phyloP scores from a whole-genome alignment of 176 grass and related monocot species.

The Cenchrus americanus region DNA sequence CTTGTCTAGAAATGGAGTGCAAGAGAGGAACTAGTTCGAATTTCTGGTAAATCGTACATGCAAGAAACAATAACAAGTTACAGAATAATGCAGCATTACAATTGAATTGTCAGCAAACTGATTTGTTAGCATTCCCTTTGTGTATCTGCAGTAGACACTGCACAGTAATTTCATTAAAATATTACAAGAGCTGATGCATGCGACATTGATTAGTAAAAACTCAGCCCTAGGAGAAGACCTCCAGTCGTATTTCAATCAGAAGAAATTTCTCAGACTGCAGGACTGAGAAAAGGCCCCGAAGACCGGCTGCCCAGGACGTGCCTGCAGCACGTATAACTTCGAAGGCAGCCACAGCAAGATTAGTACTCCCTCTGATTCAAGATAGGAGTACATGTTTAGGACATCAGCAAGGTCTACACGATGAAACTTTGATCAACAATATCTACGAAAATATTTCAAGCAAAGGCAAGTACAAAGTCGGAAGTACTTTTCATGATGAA shows the following conservation, averaged over 20 bases:
- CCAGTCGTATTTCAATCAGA: too few relatives aligned
- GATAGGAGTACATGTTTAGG: neutral
- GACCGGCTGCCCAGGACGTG: too few relatives aligned
- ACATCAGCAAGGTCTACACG: neutral
- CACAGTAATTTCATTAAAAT: neutral
- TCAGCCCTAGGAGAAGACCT: too few relatives aligned
- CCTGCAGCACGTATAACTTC: too few relatives aligned
- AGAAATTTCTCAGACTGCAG: too few relatives aligned
- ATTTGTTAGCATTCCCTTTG: neutral
- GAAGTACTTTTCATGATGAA: neutral
- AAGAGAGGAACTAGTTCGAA: slow-evolving; percentile 3
- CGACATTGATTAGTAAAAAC: neutral
- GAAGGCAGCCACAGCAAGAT: too few relatives aligned
- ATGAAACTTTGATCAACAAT: neutral
- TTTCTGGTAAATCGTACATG: neutral
- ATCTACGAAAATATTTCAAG: too few relatives aligned
- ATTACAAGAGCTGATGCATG: slow-evolving; percentile 14
- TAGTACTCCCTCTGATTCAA: neutral
- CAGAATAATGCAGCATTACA: slow-evolving; percentile 13
- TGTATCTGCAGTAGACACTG: neutral
- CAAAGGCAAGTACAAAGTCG: neutral
- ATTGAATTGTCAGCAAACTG: neutral
- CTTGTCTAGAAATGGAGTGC: neutral
- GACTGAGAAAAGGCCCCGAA: too few relatives aligned
- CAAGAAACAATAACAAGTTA: slow-evolving; percentile 4